These are phyloP conservation scores for Shiraia sp. DNA, from an alignment of 2,329 filamentous ascomycete genomes.

Conservation along the genomic window DNA sequence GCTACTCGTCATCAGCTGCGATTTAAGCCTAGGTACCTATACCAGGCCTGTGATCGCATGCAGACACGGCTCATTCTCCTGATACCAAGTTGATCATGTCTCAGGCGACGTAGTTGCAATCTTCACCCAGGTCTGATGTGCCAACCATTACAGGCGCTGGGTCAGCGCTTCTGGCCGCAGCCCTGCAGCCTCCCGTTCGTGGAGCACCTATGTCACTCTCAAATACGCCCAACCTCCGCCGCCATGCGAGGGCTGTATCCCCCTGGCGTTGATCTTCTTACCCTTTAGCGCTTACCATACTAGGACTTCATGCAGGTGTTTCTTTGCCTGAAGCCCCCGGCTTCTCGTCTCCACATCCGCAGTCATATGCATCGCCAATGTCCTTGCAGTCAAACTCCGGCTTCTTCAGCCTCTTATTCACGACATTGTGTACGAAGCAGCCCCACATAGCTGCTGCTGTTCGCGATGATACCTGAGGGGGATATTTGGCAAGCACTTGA, in stretches of 20 bases:
- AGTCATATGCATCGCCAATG: constrained; percentile 69
- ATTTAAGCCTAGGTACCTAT: constrained; percentile 8
- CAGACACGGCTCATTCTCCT: constrained; percentile 4
- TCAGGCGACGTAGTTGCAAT: constrained; percentile 6
- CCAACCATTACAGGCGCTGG: constrained; percentile 7
- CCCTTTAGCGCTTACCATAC: constrained; percentile 11
- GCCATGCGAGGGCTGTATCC: constrained; percentile 2
- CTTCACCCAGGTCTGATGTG: constrained; percentile 6
- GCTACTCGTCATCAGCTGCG: constrained; percentile 11
- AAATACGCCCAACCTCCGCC: constrained; percentile 1
- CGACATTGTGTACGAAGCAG: constrained; percentile 68
- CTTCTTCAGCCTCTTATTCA: constrained; percentile 65
- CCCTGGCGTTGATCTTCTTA: constrained; percentile 16
- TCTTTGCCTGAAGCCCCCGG: constrained; percentile 25
- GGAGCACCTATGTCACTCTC: constrained; percentile 1
- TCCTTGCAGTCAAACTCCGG: constrained; percentile 66
- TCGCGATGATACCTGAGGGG: constrained; percentile 65
- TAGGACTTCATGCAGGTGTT: constrained; percentile 19
- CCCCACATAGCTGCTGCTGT: constrained; percentile 67
- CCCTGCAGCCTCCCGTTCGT: constrained; percentile 5
- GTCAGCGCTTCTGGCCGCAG: constrained; percentile 10
- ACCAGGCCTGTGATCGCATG: constrained; percentile 4
- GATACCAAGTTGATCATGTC: constrained; percentile 5
- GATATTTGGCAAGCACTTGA: constrained; percentile 63
- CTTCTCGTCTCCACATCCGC: constrained; percentile 62